phyloP scores from a whole-genome alignment of 1,284 basidiomycete species.

The Tranzscheliella williamsii region DNA sequence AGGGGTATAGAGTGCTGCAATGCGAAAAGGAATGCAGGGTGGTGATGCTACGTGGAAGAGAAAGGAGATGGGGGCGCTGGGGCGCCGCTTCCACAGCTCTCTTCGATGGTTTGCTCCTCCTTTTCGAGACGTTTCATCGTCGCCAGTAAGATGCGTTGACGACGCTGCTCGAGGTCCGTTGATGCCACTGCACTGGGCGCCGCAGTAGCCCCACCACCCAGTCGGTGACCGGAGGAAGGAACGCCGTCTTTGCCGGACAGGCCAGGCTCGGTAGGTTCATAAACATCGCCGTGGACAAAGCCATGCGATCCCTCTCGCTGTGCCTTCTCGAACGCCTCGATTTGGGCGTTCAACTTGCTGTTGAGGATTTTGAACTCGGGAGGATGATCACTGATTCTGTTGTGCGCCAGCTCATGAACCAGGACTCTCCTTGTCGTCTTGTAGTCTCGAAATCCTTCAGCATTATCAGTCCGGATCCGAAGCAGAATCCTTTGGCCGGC shows the following conservation, averaged over 20 bases:
- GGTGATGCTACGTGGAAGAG: too few species aligned
- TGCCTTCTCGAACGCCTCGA: constrained; percentile 40
- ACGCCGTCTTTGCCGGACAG: not conserved
- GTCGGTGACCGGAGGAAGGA: not conserved
- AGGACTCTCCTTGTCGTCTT: constrained; percentile 50
- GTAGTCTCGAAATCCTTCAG: constrained; percentile 53
- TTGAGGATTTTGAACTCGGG: constrained; percentile 56
- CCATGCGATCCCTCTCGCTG: constrained; percentile 15
- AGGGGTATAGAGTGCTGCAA: too few species aligned
- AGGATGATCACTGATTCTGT: constrained; percentile 48
- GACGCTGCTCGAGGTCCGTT: constrained; percentile 12
- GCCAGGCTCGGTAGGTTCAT: constrained; percentile 20
- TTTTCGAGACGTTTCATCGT: constrained; percentile 42
- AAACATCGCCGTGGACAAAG: constrained; percentile 33
- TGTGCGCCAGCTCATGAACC: constrained; percentile 56
- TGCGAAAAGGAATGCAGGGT: too few species aligned
- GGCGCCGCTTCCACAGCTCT: constrained; percentile 24
- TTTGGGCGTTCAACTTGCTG: constrained; percentile 50
- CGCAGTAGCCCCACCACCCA: constrained; percentile 3
- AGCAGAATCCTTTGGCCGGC: constrained; percentile 47
- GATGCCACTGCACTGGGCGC: too few species aligned
- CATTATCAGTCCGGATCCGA: constrained; percentile 51
- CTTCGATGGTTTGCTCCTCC: constrained; percentile 33
- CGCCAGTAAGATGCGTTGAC: constrained; percentile 30
- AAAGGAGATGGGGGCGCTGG: too few species aligned